Conservation (phyloP, 1,139 yeast genomes). For the Scheffersomyces titani region DNA sequence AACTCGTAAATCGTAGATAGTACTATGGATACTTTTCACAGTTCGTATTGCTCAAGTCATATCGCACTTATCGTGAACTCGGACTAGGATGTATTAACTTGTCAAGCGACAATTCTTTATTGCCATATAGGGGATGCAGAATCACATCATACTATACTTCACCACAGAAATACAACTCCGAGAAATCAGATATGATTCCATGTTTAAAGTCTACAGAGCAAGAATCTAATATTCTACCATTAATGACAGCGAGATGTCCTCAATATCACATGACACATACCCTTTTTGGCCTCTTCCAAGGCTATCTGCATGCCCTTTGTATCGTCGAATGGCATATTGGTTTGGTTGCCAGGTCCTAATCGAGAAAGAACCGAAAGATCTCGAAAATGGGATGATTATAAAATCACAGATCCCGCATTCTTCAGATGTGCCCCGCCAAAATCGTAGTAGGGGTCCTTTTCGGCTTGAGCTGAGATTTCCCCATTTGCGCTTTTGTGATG, state of each 20-base stretch:
- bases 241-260: background rate
- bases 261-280: slow-evolving; percentile 31
- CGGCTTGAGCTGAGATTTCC: background rate
- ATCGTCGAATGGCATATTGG: slow-evolving; percentile 58
- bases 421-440: background rate
- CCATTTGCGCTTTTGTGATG: background rate
- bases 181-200: background rate
- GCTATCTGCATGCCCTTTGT: slow-evolving; percentile 67
- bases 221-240: background rate
- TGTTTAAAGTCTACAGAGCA: slow-evolving; percentile 11
- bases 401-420: background rate
- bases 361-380: background rate
- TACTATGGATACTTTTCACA: no score
- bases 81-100: no score
- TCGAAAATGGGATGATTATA: background rate
- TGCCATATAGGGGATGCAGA: no score
- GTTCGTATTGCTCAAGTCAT: no score
- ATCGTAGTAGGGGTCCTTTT: background rate
- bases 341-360: background rate
- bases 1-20: background rate
- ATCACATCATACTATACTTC: background rate
- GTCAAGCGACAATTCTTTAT: no score
- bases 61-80: no score
- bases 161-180: background rate
- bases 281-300: slow-evolving; percentile 66